Conservation (phyloP, 768 basidiomycete species). For the Rhodotorula kratochvilovae region DNA sequence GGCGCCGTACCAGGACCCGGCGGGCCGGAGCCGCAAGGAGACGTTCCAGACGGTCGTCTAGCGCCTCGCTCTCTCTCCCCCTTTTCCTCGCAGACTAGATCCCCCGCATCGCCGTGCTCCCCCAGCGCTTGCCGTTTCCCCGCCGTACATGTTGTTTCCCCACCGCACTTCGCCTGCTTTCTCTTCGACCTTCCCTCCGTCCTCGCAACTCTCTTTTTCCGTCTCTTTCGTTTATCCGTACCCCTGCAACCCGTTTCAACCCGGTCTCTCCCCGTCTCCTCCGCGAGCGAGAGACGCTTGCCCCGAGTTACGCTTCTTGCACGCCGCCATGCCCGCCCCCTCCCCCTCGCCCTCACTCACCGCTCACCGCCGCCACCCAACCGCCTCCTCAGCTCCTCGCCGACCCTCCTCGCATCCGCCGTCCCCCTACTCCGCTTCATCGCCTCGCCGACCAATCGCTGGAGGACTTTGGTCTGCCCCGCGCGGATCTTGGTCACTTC, state of each 20-base stretch:
- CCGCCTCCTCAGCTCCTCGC: slow-evolving; percentile 50
- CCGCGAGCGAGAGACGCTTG: not conserved
- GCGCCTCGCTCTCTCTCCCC: not conserved
- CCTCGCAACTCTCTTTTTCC: too few species aligned
- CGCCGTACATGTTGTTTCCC: too few species aligned
- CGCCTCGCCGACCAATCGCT: slow-evolving; percentile 75
- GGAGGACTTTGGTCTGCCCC: slow-evolving; percentile 72
- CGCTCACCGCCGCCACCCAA: not conserved
- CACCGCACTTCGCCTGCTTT: too few species aligned
- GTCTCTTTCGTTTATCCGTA: too few species aligned
- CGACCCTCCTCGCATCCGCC: slow-evolving; percentile 65
- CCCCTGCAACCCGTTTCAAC: too few species aligned
- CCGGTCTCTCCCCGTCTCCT: too few species aligned
- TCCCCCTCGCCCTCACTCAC: not conserved
- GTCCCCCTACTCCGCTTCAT: slow-evolving; percentile 76
- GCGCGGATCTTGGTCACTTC: slow-evolving; percentile 63
- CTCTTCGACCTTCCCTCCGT: too few species aligned
- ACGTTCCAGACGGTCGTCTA: slow-evolving; percentile 5
- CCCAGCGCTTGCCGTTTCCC: too few species aligned
- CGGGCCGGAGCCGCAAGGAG: slow-evolving; percentile 12
- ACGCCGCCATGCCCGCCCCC: too few species aligned
- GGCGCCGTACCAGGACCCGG: slow-evolving; percentile 54
- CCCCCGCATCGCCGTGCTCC: too few species aligned
- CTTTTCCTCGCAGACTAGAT: too few species aligned
- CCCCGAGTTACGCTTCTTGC: too few species aligned